Percentiles rank a stretch among this genome's conserved stretches.
phyloP scores from a whole-genome alignment of 2,329 filamentous ascomycete species.

The Curvularia sp. region DNA sequence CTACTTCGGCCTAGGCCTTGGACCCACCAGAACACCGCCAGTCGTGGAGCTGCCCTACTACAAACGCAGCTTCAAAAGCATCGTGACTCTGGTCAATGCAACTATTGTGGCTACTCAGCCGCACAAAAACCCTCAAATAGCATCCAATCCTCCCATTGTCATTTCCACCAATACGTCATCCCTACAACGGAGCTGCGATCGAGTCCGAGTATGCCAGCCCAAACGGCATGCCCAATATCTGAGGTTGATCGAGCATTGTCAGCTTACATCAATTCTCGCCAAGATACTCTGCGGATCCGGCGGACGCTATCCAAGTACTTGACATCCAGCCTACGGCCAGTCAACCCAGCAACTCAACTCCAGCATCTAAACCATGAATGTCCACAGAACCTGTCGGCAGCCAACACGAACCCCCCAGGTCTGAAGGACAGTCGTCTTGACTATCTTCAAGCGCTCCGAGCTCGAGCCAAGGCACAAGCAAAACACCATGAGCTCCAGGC shows the following conservation, averaged over 20 bases:
- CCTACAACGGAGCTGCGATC: neutral
- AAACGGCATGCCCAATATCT: constrained; percentile 46
- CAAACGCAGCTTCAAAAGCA: neutral
- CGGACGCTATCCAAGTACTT: constrained; percentile 45
- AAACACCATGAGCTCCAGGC: constrained; percentile 46
- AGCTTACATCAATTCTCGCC: constrained; percentile 47
- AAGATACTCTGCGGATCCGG: constrained; percentile 49
- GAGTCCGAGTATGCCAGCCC: constrained; percentile 29
- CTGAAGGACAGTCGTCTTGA: constrained; percentile 53
- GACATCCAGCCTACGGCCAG: constrained; percentile 38
- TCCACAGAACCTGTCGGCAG: constrained; percentile 34
- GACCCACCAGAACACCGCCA: constrained; percentile 6
- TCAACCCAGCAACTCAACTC: constrained; percentile 36
- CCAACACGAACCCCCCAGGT: constrained; percentile 45
- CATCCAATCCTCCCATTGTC: neutral
- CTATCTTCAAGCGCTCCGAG: constrained; percentile 57
- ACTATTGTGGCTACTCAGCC: neutral
- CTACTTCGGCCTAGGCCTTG: neutral
- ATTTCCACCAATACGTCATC: neutral
- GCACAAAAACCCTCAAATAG: neutral
- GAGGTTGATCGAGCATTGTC: constrained; percentile 48
- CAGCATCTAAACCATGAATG: constrained; percentile 46
- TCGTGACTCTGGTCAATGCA: constrained; percentile 4
- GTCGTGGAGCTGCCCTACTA: neutral
- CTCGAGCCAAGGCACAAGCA: constrained; percentile 52